phyloP scores from a whole-genome alignment of 371 early-diverging fungal genomes.

The Syncephalastrum racemosum region DNA sequence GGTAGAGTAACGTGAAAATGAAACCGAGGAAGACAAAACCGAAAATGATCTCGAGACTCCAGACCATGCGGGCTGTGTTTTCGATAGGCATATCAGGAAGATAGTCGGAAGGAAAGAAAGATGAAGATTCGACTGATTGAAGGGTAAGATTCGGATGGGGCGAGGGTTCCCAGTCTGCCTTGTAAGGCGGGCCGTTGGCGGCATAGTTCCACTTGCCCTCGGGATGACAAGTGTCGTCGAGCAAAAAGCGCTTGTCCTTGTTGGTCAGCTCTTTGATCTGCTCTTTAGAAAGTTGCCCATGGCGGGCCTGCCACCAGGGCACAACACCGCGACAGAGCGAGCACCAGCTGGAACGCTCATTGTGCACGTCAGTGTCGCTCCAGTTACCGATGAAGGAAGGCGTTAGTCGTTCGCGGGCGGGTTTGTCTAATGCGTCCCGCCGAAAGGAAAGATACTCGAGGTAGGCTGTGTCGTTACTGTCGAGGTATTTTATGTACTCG shows the following conservation, averaged over 20 bases:
- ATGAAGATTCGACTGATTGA: too few species aligned
- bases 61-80: slow-evolving; percentile 2
- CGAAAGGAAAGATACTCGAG: slow-evolving; percentile 32
- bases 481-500: slow-evolving; percentile 32
- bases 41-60: slow-evolving; percentile 5
- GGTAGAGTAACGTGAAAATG: neutral
- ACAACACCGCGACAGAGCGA: slow-evolving; percentile 35
- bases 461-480: slow-evolving; percentile 38
- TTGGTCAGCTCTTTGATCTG: neutral
- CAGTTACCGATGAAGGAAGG: slow-evolving; percentile 30
- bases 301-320: slow-evolving; percentile 31
- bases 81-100: too few species aligned
- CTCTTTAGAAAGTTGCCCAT: neutral
- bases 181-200: slow-evolving; percentile 26
- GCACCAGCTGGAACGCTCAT: slow-evolving; percentile 31
- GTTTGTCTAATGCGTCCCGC: slow-evolving; percentile 22
- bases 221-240: slow-evolving; percentile 22
- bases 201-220: slow-evolving; percentile 42
- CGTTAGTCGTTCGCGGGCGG: slow-evolving; percentile 28
- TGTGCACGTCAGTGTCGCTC: slow-evolving; percentile 24
- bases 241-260: slow-evolving; percentile 19
- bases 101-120: too few species aligned
- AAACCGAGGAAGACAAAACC: neutral
- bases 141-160: too few species aligned
- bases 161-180: slow-evolving; percentile 8